Conservation (phyloP, 495 filamentous ascomycete species). For the Tuber indicum region DNA sequence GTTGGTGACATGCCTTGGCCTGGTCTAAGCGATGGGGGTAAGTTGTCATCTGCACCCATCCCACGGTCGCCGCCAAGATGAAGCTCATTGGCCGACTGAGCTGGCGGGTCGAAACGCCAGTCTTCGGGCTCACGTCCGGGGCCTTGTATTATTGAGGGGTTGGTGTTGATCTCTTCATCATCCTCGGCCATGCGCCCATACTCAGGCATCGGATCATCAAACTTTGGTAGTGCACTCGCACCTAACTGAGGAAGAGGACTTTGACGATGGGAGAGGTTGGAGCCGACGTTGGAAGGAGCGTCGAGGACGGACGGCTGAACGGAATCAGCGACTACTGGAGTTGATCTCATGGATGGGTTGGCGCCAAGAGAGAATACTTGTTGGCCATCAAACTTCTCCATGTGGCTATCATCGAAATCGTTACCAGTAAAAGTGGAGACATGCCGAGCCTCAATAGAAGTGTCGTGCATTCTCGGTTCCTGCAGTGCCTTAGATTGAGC, state of each 20-base stretch:
- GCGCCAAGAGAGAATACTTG: constrained; percentile 38
- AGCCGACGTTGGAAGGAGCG: constrained; percentile 38
- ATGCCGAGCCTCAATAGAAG: constrained; percentile 37
- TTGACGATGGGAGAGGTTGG: constrained; percentile 35
- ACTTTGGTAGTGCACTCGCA: constrained; percentile 58
- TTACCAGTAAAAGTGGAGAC: constrained; percentile 30
- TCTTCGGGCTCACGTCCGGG: constrained; percentile 43
- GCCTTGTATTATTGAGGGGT: constrained; percentile 68
- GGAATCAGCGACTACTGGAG: constrained; percentile 34
- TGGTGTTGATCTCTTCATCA: constrained; percentile 64
- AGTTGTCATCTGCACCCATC: constrained; percentile 14
- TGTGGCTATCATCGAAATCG: constrained; percentile 31
- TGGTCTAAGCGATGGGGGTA: constrained; percentile 29
- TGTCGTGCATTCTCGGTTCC: constrained; percentile 28
- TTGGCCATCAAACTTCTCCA: constrained; percentile 39
- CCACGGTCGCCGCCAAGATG: constrained; percentile 33
- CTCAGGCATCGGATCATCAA: constrained; percentile 60
- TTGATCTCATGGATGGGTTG: constrained; percentile 42
- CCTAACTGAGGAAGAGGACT: constrained; percentile 46
- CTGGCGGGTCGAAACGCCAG: constrained; percentile 27
- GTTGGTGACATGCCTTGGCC: constrained; percentile 15
- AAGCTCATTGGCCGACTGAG: constrained; percentile 23
- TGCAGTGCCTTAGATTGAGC: constrained; percentile 37
- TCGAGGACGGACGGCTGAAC: constrained; percentile 42
- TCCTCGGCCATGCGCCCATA: constrained; percentile 57